These are phyloP conservation scores for Salix exigua DNA, from an alignment of 345 rosid species.

Conservation along the genomic window DNA sequence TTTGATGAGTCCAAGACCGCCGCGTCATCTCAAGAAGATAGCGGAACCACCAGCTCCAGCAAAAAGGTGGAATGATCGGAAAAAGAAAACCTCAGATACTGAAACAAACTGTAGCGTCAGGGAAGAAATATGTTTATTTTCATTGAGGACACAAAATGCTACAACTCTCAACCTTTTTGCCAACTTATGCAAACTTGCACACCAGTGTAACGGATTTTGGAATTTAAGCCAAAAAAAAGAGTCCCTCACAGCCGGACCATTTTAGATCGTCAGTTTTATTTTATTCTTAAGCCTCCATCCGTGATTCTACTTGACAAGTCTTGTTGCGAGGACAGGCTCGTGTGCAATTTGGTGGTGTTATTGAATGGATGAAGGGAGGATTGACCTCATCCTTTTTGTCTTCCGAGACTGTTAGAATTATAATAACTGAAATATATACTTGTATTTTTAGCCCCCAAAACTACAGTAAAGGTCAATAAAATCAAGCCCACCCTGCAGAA, in stretches of 20 bases:
- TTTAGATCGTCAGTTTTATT: neutral
- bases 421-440: no score
- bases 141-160: constrained; percentile 8
- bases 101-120: neutral
- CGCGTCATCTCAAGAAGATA: constrained; percentile 9
- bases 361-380: no score
- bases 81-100: neutral
- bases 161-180: constrained; percentile 15
- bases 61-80: constrained; percentile 20
- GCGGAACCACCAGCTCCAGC: constrained; percentile 10
- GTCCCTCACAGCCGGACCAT: neutral
- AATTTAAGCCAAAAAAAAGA: constrained; percentile 23
- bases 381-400: no score
- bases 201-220: constrained; percentile 38
- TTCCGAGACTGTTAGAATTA: no score
- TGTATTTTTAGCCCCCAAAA: no score
- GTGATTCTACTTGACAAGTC: neutral
- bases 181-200: constrained; percentile 31
- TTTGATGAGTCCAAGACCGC: constrained; percentile 68
- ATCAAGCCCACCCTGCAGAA: no score
- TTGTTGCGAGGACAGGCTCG: neutral
- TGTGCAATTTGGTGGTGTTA: neutral
- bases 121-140: constrained; percentile 8
- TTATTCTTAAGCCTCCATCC: neutral
- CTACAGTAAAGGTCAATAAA: no score